A percentile compares a stretch with the other conserved stretches of the same genome.
Conservation (phyloP, 1,139 yeast genomes). For the Taphrina sp. region DNA sequence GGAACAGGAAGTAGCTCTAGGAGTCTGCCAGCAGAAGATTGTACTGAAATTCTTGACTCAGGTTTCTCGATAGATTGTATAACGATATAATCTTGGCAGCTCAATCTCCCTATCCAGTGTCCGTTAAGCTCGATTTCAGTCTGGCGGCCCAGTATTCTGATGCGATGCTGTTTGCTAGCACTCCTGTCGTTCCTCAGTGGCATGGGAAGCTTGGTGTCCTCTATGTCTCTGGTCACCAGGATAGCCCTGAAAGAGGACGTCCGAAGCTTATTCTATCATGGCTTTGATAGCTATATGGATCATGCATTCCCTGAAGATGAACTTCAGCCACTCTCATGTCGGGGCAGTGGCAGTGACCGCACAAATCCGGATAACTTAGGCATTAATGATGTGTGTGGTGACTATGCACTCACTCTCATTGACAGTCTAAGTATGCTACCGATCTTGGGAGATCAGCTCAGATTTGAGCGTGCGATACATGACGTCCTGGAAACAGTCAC, state of each 20-base stretch:
- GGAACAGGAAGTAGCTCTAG: no score
- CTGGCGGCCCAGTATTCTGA: no score
- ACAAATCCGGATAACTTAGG: slow-evolving; percentile 55
- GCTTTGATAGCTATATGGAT: slow-evolving; percentile 68
- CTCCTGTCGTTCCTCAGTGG: no score
- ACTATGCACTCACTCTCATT: slow-evolving; percentile 70
- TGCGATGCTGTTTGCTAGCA: no score
- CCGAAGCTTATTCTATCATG: slow-evolving; percentile 58
- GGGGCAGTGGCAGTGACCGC: slow-evolving; percentile 64
- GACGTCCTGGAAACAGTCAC: slow-evolving; percentile 58
- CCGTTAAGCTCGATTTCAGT: no score
- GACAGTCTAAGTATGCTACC: slow-evolving; percentile 80
- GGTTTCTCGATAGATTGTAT: no score
- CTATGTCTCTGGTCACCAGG: not conserved
- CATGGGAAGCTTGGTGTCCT: no score
- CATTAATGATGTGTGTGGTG: slow-evolving; percentile 82
- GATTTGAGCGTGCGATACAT: slow-evolving; percentile 53
- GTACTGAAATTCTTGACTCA: no score
- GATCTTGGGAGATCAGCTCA: slow-evolving; percentile 57
- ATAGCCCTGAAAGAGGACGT: not conserved
- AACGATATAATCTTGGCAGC: no score
- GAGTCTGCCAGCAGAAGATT: no score
- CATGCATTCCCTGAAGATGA: slow-evolving; percentile 80
- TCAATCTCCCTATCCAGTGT: no score
- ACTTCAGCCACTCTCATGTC: slow-evolving; percentile 69